These are phyloP conservation scores for Artemisia annua DNA, from an alignment of 129 eudicot genomes.

Conservation along the genomic window DNA sequence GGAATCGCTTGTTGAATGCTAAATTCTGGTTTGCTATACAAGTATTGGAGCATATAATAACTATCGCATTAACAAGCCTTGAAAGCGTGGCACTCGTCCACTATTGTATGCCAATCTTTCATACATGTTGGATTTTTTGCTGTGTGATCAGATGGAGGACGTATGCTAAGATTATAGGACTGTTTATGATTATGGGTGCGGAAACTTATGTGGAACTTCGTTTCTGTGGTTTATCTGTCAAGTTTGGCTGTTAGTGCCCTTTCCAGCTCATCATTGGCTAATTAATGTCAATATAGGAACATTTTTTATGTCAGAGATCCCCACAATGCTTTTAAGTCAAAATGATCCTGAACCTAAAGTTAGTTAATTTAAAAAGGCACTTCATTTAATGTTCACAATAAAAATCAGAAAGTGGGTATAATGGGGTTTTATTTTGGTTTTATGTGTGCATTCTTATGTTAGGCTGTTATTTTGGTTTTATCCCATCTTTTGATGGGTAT, in stretches of 20 bases:
- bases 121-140: no score
- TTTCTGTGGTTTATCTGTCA: slow-evolving; percentile 14
- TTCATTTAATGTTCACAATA: slow-evolving; percentile 11
- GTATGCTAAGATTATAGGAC: no score
- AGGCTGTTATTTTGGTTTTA: not conserved
- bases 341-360: not conserved
- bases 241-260: slow-evolving; percentile 5
- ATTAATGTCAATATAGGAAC: slow-evolving; percentile 4
- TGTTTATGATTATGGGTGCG: no score
- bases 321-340: not conserved
- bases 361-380: not conserved
- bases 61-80: no score
- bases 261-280: slow-evolving; percentile 17
- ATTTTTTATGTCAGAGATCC: not conserved
- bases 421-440: not conserved
- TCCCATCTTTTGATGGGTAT: not conserved
- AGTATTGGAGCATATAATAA: no score
- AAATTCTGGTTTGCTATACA: no score
- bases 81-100: no score
- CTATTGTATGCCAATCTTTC: no score
- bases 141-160: no score
- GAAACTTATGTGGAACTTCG: not conserved
- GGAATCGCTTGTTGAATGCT: no score
- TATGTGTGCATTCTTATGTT: no score
- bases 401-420: slow-evolving; percentile 1